Evolutionary conservation across 2,329 filamentous ascomycete species (phyloP).

Genomic region (Aureobasidium sp.): DNA sequence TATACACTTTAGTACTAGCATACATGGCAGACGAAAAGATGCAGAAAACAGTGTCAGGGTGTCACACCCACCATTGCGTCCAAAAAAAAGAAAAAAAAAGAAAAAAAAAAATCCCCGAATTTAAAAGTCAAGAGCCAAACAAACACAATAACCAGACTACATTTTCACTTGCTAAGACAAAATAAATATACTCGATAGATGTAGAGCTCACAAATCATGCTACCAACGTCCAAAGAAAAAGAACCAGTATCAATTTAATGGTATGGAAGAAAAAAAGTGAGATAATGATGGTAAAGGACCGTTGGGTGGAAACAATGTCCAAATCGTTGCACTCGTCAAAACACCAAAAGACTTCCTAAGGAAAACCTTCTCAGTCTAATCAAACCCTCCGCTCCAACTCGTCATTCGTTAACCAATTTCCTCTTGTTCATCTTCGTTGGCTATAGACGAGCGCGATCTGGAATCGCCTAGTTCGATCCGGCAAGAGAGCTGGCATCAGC

Average conservation of each 20-base stretch:
- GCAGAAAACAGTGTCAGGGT: neutral
- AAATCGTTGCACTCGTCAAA: neutral
- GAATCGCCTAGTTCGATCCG: slow-evolving; percentile 22
- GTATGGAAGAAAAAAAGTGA: neutral
- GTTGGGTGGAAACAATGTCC: neutral
- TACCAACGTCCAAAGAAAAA: neutral
- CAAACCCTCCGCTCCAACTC: neutral
- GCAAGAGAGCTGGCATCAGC: slow-evolving; percentile 38
- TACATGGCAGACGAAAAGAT: neutral
- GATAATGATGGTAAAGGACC: neutral
- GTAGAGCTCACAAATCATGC: too few relatives aligned
- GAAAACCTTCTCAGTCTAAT: neutral
- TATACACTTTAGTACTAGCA: neutral
- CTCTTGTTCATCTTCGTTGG: too few relatives aligned
- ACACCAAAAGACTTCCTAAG: neutral
- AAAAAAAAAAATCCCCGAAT: neutral
- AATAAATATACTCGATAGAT: neutral
- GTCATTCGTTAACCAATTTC: neutral
- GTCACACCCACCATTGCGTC: neutral
- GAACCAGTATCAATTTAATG: neutral
- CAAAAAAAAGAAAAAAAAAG: neutral
- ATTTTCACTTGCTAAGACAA: too few relatives aligned
- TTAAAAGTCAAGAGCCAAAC: too few relatives aligned
- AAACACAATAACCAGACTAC: too few relatives aligned
- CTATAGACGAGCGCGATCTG: neutral